These are phyloP conservation scores for Acanthamoeba quina DNA, from an alignment of 208 protist species.

Conservation along the genomic window DNA sequence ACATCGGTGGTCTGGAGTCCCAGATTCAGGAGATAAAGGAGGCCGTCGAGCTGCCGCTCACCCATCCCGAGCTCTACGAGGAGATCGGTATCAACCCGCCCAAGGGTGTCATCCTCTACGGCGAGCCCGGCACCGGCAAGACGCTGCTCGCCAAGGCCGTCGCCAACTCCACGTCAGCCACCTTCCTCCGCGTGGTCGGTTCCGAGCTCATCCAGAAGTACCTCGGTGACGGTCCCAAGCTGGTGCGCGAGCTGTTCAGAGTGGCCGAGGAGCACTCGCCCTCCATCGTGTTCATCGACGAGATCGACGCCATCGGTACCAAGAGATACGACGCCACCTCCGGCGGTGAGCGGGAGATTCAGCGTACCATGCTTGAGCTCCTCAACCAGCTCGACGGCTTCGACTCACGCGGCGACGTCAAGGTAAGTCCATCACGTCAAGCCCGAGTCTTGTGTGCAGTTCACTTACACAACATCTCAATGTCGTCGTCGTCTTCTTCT, in stretches of 20 bases:
- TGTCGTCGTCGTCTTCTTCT: background rate
- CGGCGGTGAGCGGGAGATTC: constrained; percentile 99
- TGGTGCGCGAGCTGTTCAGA: constrained; percentile 99
- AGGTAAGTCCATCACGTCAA: constrained; percentile 87
- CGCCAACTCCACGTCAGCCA: constrained; percentile 98
- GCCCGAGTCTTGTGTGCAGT: background rate
- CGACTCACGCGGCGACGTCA: constrained; percentile 99
- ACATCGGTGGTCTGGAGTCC: constrained; percentile 99
- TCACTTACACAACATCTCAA: background rate
- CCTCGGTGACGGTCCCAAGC: constrained; percentile 99
- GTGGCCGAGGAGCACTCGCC: constrained; percentile 98
- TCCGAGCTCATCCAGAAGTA: constrained; percentile 99
- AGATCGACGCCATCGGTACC: constrained; percentile 99
- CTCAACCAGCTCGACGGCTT: constrained; percentile 99
- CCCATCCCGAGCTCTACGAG: constrained; percentile 90
- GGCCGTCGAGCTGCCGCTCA: constrained; percentile 99
- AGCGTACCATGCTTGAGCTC: constrained; percentile 99
- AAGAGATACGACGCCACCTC: constrained; percentile 98
- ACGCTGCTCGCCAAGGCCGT: constrained; percentile 89
- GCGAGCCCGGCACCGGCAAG: constrained; percentile 89
- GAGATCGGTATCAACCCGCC: constrained; percentile 84
- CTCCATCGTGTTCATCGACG: constrained; percentile 99
- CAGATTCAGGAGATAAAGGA: constrained; percentile 99
- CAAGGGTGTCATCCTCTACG: constrained; percentile 87
- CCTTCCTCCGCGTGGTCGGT: constrained; percentile 99